Conservation (phyloP, 2,329 filamentous ascomycete genomes). For the Fusarium miscanthi region DNA sequence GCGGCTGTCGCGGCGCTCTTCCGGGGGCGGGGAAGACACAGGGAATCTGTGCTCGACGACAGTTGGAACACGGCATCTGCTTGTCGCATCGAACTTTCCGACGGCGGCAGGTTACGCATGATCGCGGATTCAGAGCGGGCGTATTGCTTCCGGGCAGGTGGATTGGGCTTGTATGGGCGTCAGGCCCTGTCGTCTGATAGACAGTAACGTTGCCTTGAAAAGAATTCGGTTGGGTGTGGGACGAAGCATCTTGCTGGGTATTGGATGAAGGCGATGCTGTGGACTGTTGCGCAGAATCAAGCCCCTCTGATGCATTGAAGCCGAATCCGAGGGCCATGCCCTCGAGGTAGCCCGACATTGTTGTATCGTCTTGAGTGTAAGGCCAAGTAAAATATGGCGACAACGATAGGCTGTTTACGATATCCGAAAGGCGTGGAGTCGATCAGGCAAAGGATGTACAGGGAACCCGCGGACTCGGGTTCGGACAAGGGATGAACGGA, state of each 20-base stretch:
- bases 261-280: slow-evolving; percentile 42
- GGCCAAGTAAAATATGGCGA: not conserved
- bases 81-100: slow-evolving; percentile 84
- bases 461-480: slow-evolving; percentile 22
- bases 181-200: slow-evolving; percentile 55
- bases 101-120: slow-evolving; percentile 62
- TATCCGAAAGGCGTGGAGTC: slow-evolving; percentile 14
- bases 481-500: slow-evolving; percentile 15
- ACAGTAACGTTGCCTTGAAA: slow-evolving; percentile 52
- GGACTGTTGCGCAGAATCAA: slow-evolving; percentile 37
- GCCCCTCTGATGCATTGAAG: slow-evolving; percentile 42
- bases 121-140: slow-evolving; percentile 59
- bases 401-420: slow-evolving; percentile 7
- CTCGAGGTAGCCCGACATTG: slow-evolving; percentile 41
- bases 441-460: slow-evolving; percentile 11
- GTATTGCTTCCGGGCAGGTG: slow-evolving; percentile 48
- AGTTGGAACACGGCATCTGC: slow-evolving; percentile 80
- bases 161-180: slow-evolving; percentile 53
- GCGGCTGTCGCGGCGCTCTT: slow-evolving; percentile 74
- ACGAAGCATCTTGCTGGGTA: slow-evolving; percentile 33
- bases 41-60: slow-evolving; percentile 74
- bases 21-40: slow-evolving; percentile 81
- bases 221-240: slow-evolving; percentile 31
- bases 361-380: slow-evolving; percentile 16
- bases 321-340: slow-evolving; percentile 38